Evolutionary conservation across 139 green algal species (phyloP).

Genomic region (Diplosphaera chodatii): DNA sequence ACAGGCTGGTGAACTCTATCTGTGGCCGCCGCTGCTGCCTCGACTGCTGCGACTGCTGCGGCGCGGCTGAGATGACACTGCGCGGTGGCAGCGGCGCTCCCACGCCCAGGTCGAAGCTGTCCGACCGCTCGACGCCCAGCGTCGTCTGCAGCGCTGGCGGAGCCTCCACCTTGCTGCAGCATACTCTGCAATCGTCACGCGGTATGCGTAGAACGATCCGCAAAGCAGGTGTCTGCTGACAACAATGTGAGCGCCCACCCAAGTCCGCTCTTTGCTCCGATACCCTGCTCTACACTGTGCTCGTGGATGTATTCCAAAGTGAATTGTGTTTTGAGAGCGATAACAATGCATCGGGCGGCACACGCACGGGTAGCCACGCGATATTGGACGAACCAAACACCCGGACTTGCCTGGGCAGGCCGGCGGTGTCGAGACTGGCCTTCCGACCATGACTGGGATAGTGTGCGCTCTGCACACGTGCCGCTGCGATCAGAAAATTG

Average conservation of each 20-base stretch:
- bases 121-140: background rate
- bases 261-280: too few species aligned
- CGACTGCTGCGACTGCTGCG: background rate
- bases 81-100: too few species aligned
- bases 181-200: too few species aligned
- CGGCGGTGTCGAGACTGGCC: background rate
- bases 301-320: too few species aligned
- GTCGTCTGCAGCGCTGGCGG: background rate
- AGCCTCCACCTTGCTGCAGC: background rate
- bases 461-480: background rate
- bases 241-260: too few species aligned
- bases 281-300: too few species aligned
- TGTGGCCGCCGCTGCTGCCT: background rate
- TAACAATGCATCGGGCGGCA: too few species aligned
- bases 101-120: background rate
- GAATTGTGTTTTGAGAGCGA: too few species aligned
- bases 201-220: too few species aligned
- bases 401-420: background rate
- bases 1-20: constrained; percentile 32
- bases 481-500: background rate
- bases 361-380: too few species aligned
- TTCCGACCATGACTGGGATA: background rate
- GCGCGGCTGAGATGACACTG: background rate
- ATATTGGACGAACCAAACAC: background rate
- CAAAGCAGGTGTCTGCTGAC: too few species aligned